Base-by-base conservation (phyloP, 345 rosid species). In the Streptanthus diversifolius region DNA sequence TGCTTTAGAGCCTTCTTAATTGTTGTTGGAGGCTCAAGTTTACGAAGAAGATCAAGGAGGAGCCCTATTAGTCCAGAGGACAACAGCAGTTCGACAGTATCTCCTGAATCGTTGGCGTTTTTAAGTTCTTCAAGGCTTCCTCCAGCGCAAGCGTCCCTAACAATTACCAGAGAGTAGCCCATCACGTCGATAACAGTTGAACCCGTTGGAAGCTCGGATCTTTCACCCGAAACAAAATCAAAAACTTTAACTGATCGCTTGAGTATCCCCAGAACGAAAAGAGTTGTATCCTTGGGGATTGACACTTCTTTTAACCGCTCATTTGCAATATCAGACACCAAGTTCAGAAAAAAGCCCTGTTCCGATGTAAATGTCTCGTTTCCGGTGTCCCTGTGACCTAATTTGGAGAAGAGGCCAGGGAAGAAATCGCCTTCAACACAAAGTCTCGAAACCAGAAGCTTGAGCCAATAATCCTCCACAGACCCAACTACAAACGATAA, bases 391-490 rank as follows among this genome's bases (percentile, higher is more conserved):
- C 9, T 45, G 30, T 29, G 55, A 19, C 24, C 62, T 48, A 86
- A 53, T 51, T 47, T 66, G 10, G 83, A 71, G 77, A 91, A 87
- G 43, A 91, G 71, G 6, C 32, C 27, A 10, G 80, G 80, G 44
- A 95, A 87, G 80, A 66, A 79, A 33, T 54, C 40, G 14, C 82
- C 89, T 57, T 85, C 91, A 47, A 89, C 35, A 67, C 95, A 95
- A 24, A 84, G 73, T 41, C 87, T 83, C 15, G 93, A 88, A 15
- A 93, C 78, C 62, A 93, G 70, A 62, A 88, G 37, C 84, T 88
- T 87, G 27, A 89, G 81, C 98, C 97, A 89, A 53, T 74, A 76
- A 63, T 89, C 83, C 76, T 88, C 96, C 15, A 76, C 56, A 75
- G 82, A 87, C 58, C 95, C 95, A 83, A 84, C 97, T 88, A 39